These are phyloP conservation scores for Amborella trichopoda DNA, from an alignment of 164 flowering plant genomes.

Conservation along the genomic window DNA sequence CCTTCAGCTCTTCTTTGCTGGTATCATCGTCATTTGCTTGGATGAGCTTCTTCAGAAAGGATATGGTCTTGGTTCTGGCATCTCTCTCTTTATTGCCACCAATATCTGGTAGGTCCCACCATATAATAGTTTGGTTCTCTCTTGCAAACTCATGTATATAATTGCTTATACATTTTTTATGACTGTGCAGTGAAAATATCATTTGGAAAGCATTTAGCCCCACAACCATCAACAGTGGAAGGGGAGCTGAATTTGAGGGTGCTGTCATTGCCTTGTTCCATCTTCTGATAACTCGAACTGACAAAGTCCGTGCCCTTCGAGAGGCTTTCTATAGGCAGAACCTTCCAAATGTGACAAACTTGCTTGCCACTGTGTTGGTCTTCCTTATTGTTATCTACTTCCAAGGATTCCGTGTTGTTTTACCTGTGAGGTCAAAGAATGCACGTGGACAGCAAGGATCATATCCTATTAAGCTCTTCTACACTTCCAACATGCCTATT, in stretches of 20 bases:
- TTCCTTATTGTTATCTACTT: constrained; percentile 38
- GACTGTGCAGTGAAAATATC: constrained; percentile 29
- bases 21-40: constrained; percentile 37
- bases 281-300: constrained; percentile 30
- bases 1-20: constrained; percentile 42
- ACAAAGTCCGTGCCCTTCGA: constrained; percentile 33
- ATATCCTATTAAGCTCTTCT: constrained; percentile 48
- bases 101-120: constrained; percentile 28
- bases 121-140: not conserved
- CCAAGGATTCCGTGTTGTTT: constrained; percentile 46
- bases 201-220: constrained; percentile 51
- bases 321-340: constrained; percentile 40
- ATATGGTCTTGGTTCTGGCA: constrained; percentile 40
- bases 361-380: constrained; percentile 33
- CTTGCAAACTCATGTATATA: not conserved
- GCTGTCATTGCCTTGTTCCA: constrained; percentile 40
- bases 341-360: constrained; percentile 34
- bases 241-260: constrained; percentile 42
- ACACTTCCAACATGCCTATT: constrained; percentile 53
- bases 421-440: constrained; percentile 46
- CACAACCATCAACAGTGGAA: constrained; percentile 36
- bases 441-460: constrained; percentile 51
- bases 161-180: not conserved
- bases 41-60: constrained; percentile 49
- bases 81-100: constrained; percentile 40